Conservation (phyloP, 2,329 filamentous ascomycete genomes). For the Fusarium decemcellulare region DNA sequence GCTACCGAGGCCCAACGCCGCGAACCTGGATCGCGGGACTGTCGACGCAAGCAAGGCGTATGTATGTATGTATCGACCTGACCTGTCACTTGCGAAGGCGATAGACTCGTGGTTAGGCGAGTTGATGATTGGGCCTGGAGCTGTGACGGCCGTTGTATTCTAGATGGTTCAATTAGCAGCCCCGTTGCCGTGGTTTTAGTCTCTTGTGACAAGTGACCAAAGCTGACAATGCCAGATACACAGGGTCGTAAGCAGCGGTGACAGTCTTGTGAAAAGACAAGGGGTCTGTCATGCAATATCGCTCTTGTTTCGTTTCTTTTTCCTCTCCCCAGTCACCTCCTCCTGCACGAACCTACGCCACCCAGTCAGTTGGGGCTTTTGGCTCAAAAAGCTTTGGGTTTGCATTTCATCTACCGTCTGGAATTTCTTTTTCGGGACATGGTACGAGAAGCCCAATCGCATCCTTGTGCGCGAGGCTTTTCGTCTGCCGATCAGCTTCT, state of each 20-base stretch:
- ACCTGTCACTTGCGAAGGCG: neutral
- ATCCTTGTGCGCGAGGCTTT: too few relatives aligned
- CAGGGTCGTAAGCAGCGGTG: neutral
- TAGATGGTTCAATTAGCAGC: neutral
- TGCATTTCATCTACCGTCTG: too few relatives aligned
- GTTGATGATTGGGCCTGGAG: constrained; percentile 4
- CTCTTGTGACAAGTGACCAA: neutral
- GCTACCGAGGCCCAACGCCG: neutral
- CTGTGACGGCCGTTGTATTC: neutral
- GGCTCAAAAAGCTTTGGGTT: too few relatives aligned
- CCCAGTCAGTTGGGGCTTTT: neutral
- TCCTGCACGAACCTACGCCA: neutral
- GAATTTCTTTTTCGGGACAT: neutral
- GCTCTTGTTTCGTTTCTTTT: neutral
- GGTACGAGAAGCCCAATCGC: neutral
- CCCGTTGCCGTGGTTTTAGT: neutral
- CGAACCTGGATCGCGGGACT: constrained; percentile 11
- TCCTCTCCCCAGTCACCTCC: neutral
- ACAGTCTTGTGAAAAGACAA: neutral
- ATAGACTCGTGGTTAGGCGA: neutral
- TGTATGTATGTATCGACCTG: neutral
- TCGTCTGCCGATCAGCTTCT: neutral
- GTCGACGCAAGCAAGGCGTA: neutral
- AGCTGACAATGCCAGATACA: neutral
- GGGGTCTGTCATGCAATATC: neutral